These are phyloP conservation scores for Pterula multifida DNA, from an alignment of 1,284 basidiomycete genomes.

Conservation along the genomic window DNA sequence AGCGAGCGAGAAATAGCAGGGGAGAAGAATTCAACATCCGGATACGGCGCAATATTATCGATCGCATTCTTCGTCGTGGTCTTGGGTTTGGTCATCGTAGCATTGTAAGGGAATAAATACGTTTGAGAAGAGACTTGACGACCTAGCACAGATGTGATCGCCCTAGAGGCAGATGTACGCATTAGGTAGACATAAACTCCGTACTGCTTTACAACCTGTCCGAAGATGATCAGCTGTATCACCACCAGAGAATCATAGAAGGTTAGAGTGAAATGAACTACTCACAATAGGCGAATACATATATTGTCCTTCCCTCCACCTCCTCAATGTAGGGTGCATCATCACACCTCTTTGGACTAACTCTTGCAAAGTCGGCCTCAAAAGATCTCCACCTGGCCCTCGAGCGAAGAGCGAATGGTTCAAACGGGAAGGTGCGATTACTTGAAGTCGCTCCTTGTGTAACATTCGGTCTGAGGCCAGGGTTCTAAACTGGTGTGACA, in stretches of 20 bases:
- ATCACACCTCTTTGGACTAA: conserved; percentile 32
- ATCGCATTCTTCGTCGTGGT: too few species aligned
- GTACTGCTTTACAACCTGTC: background rate
- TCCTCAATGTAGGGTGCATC: conserved; percentile 4
- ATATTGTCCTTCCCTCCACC: background rate
- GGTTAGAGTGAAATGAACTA: too few species aligned
- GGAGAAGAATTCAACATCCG: conserved; percentile 24
- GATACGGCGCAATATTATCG: conserved; percentile 29
- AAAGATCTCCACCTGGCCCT: conserved; percentile 35
- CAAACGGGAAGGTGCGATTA: conserved; percentile 54
- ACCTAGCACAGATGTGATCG: background rate
- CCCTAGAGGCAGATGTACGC: background rate
- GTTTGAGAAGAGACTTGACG: conserved; percentile 23
- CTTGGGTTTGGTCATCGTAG: too few species aligned
- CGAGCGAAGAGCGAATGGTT: conserved; percentile 49
- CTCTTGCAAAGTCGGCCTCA: conserved; percentile 53
- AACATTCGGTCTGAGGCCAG: conserved; percentile 50
- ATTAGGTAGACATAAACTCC: background rate
- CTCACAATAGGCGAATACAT: conserved; percentile 21
- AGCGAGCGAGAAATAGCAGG: conserved; percentile 27
- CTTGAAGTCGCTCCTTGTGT: conserved; percentile 42
- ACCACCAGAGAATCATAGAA: too few species aligned
- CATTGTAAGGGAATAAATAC: conserved; percentile 17
- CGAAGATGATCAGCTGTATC: background rate
- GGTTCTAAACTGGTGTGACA: conserved; percentile 30